Evolutionary conservation across 176 grass and related monocot species (phyloP).

Genomic region (Triticum urartu): DNA sequence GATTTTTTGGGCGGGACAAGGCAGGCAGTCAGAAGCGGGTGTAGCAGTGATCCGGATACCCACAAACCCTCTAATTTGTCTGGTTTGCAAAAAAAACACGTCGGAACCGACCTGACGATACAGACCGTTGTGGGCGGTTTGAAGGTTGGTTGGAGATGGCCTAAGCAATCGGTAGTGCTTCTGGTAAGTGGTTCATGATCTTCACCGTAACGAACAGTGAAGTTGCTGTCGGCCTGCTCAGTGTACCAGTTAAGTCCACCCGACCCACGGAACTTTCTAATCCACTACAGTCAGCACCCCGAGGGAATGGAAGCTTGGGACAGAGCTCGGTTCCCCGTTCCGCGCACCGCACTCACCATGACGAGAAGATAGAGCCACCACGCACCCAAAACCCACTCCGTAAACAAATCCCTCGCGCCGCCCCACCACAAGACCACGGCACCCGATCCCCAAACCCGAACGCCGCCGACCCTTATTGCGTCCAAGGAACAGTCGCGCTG

Average conservation of each 20-base stretch:
- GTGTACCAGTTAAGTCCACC: slow-evolving; percentile 14
- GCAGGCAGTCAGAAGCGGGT: too few relatives aligned
- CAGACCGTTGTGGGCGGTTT: too few relatives aligned
- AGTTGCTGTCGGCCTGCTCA: background rate
- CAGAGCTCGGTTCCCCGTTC: background rate
- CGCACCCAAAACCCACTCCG: background rate
- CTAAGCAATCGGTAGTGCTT: background rate
- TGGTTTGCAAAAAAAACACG: too few relatives aligned
- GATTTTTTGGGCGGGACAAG: too few relatives aligned
- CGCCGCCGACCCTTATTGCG: background rate
- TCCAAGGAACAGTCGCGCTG: slow-evolving; percentile 25
- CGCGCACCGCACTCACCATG: background rate
- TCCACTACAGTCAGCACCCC: slow-evolving; percentile 13
- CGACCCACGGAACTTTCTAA: background rate
- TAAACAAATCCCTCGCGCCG: background rate
- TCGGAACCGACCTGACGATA: too few relatives aligned
- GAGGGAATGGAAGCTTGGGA: background rate
- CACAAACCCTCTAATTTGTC: too few relatives aligned
- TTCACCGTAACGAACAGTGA: background rate
- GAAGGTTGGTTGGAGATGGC: too few relatives aligned
- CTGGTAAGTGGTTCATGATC: slow-evolving; percentile 24
- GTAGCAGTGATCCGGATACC: too few relatives aligned
- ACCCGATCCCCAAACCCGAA: slow-evolving; percentile 10
- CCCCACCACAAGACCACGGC: background rate
- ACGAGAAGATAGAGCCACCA: background rate